Percentiles rank a stretch among this genome's conserved stretches.
phyloP scores from a whole-genome alignment of 176 grass and related monocot genomes.

The Phyllostachys edulis region DNA sequence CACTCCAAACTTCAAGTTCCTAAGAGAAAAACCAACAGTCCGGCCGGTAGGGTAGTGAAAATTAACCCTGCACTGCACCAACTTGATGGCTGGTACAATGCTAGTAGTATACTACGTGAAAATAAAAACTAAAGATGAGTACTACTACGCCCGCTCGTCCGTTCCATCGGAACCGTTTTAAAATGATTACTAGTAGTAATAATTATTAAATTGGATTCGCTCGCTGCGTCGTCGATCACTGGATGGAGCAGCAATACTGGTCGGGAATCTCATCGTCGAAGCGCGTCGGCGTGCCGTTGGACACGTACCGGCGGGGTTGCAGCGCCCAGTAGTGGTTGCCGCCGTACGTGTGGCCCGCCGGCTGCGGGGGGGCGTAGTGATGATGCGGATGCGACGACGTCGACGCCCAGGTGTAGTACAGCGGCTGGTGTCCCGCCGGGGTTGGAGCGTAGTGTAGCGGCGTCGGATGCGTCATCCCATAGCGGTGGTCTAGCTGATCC shows the following conservation, averaged over 20 bases:
- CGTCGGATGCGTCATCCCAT: not conserved
- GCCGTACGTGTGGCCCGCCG: not conserved
- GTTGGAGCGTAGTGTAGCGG: not conserved
- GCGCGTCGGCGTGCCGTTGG: not conserved
- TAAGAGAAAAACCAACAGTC: not conserved
- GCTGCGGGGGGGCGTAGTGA: not conserved
- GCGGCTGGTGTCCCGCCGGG: too few species aligned
- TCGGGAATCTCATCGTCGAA: not conserved
- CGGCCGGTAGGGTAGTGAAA: too few species aligned
- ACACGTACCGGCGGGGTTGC: not conserved
- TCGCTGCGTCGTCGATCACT: not conserved
- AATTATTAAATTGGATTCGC: too few species aligned
- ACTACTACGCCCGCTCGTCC: too few species aligned
- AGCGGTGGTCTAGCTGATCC: not conserved
- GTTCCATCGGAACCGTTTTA: not conserved
- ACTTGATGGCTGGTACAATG: not conserved
- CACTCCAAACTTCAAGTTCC: not conserved
- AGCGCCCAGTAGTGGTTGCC: not conserved
- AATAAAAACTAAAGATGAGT: not conserved
- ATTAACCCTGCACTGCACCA: not conserved
- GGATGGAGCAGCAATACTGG: slow-evolving; percentile 24
- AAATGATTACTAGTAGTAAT: not conserved
- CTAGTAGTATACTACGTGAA: not conserved
- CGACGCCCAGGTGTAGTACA: not conserved
- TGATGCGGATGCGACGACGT: too few species aligned